Evolutionary conservation across 768 basidiomycete species (phyloP), one percentile per base, ranked within the genome.

Genomic region (Vishniacozyma victoriae): DNA sequence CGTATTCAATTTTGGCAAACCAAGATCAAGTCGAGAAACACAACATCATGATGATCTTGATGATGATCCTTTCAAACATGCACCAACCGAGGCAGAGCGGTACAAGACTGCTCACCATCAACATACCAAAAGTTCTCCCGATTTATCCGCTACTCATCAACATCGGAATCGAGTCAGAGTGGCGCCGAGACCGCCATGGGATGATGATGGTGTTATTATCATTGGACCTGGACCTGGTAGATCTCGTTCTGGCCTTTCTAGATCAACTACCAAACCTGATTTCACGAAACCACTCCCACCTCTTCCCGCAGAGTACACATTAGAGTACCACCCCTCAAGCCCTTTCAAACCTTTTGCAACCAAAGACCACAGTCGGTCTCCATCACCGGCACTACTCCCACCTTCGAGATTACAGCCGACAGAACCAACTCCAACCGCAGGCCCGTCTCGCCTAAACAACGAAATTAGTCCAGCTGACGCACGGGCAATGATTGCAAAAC

Each of bases 401-500:
- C 36, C 3, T 39, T 38, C 41, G 27, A 31, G 9, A 37, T 19
- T 5, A 41, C 53, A 23, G 29, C 48, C 53, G 5, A 35, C 20
- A 27, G 26, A 40, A 15, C 41, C 31, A 14, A 50, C 38, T 36
- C 7, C 35, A 15, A 6, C 35, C n/a, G 15, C 6, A 7, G 6
- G 15, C 50, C 3, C 44, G 14, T 31, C 25, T 25, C 24, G 29
- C n/a, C 19, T 18, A 27, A 7, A 44, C 35, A 41, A 26, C 39
- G 52, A 47, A n/a, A 41, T 41, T 19, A 48, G 51, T 18, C 48
- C 65, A 6, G 46, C 59, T 3, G 54, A 50, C 16, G 59, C 65
- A 15, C 18, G 65, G 35, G 58, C 62, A 3, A 42, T 52, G 12
- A 39, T 67, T 6, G 62, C 50, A 6, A 64, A 62, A 47, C 62